A percentile compares a stretch with the other conserved stretches of the same genome.
phyloP scores from a whole-genome alignment of 495 filamentous ascomycete genomes.

The Trichoderma orchidacearum region DNA sequence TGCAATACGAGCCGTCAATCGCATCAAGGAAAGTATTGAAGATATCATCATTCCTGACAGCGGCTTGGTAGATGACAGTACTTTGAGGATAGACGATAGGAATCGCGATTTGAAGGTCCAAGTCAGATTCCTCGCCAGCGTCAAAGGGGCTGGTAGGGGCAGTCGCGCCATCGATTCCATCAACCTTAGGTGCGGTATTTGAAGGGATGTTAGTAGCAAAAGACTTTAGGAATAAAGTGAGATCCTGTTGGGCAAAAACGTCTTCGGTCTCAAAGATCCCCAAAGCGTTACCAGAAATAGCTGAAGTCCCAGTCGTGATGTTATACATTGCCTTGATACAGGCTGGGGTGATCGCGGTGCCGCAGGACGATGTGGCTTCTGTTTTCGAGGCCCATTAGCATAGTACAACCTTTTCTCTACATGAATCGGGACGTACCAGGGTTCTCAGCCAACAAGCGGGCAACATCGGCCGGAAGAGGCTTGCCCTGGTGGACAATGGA shows the following conservation, averaged over 20 bases:
- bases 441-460: not conserved
- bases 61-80: slow-evolving; percentile 40
- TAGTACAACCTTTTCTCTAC: not conserved
- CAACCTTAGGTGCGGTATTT: not conserved
- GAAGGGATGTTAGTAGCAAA: not conserved
- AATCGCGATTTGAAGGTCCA: slow-evolving; percentile 22
- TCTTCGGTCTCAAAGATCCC: not conserved
- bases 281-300: not conserved
- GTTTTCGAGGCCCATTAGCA: not conserved
- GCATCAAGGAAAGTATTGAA: slow-evolving; percentile 18
- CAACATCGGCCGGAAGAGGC: not conserved
- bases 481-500: not conserved
- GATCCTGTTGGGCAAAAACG: not conserved
- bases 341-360: not conserved
- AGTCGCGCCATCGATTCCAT: slow-evolving; percentile 7
- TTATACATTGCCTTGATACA: not conserved
- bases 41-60: slow-evolving; percentile 10
- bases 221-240: not conserved
- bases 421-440: not conserved
- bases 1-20: slow-evolving; percentile 48
- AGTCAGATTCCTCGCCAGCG: slow-evolving; percentile 14
- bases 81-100: slow-evolving; percentile 44
- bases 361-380: not conserved
- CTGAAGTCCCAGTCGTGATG: not conserved
- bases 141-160: slow-evolving; percentile 7